Conservation (phyloP, 2,329 filamentous ascomycete species). For the Berkeleyomyces rouxiae region DNA sequence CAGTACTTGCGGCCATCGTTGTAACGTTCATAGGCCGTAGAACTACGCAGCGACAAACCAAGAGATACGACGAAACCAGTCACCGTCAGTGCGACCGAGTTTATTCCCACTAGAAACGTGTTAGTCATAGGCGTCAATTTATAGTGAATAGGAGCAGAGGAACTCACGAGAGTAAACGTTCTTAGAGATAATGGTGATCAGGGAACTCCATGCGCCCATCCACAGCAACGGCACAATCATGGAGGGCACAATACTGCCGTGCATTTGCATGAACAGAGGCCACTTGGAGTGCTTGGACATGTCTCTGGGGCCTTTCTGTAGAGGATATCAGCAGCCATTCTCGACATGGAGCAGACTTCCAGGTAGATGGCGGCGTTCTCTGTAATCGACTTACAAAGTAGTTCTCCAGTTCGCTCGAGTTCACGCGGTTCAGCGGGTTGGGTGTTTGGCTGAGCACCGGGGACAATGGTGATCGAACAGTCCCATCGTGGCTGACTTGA, state of each 20-base stretch:
- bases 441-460: constrained; percentile 12
- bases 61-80: constrained; percentile 70
- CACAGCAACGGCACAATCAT: constrained; percentile 53
- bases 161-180: constrained; percentile 20
- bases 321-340: not conserved
- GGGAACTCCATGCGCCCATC: constrained; percentile 47
- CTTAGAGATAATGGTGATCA: constrained; percentile 40
- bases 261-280: constrained; percentile 58
- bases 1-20: constrained; percentile 47
- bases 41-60: constrained; percentile 59
- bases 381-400: constrained; percentile 14
- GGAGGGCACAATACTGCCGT: constrained; percentile 58
- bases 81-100: constrained; percentile 51
- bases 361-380: too few species aligned
- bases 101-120: constrained; percentile 28
- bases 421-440: constrained; percentile 10
- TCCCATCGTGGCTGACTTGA: constrained; percentile 4
- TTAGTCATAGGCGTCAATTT: constrained; percentile 11
- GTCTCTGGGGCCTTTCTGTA: constrained; percentile 40
- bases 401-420: constrained; percentile 14
- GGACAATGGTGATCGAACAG: constrained; percentile 8
- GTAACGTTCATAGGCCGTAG: constrained; percentile 61
- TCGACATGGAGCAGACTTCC: not conserved
- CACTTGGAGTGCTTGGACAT: constrained; percentile 60
- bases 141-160: not conserved